These are phyloP conservation scores for Eucalyptus pauciflora DNA, from an alignment of 345 rosid species.

Conservation along the genomic window DNA sequence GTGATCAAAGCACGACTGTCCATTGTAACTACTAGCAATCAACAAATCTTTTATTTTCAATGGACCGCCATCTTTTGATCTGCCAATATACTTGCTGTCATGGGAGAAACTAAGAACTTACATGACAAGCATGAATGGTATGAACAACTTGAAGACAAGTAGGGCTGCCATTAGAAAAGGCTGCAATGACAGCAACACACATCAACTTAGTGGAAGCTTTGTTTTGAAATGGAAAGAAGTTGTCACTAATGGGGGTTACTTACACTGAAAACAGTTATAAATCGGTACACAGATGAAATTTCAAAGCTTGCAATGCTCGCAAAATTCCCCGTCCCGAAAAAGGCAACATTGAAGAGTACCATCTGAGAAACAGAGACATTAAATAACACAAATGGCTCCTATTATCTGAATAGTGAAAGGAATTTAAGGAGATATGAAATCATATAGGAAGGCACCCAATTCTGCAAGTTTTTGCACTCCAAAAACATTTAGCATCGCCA, in stretches of 20 bases:
- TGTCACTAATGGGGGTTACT: conserved; percentile 9
- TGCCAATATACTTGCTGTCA: neutral
- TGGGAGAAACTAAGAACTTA: conserved; percentile 20
- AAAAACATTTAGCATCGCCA: neutral
- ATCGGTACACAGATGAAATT: conserved; percentile 92
- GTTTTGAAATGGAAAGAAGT: neutral
- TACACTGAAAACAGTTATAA: conserved; percentile 92
- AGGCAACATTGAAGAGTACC: conserved; percentile 90
- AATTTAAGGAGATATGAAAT: neutral
- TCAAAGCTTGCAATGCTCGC: conserved; percentile 99
- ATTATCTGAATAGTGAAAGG: neutral
- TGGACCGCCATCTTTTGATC: neutral
- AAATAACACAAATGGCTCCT: neutral
- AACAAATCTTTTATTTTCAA: neutral
- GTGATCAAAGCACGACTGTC: neutral
- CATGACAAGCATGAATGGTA: conserved; percentile 96
- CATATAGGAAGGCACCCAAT: neutral
- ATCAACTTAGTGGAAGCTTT: neutral
- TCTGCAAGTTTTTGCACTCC: neutral
- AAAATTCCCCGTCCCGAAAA: conserved; percentile 96
- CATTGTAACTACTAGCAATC: neutral
- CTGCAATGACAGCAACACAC: conserved; percentile 22
- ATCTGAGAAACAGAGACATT: conserved; percentile 30
- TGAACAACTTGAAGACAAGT: conserved; percentile 87
- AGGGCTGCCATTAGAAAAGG: conserved; percentile 96